These are phyloP conservation scores for maize (Zea mays) DNA, from an alignment of 176 grass and related monocot genomes.

Conservation along the genomic window DNA sequence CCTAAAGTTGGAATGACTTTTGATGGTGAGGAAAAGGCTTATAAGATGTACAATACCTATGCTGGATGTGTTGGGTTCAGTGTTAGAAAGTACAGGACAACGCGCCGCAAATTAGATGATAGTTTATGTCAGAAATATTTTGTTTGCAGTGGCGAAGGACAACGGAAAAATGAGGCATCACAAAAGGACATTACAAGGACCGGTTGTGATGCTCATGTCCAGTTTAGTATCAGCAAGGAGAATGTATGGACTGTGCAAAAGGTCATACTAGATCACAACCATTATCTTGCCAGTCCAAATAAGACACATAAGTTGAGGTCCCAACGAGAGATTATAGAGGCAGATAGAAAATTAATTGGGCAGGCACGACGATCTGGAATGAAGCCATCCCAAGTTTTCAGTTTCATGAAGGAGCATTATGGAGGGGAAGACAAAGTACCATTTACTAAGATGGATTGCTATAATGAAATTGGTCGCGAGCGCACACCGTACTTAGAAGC, in stretches of 20 bases:
- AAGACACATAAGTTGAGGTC: not conserved
- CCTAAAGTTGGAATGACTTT: not conserved
- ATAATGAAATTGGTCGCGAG: not conserved
- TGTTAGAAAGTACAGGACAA: conserved; percentile 10
- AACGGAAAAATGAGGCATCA: not conserved
- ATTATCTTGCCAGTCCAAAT: too few species aligned
- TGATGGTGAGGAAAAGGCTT: conserved; percentile 13
- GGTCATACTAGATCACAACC: too few species aligned
- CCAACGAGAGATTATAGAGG: not conserved
- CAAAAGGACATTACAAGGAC: too few species aligned
- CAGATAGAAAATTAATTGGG: conserved; percentile 3
- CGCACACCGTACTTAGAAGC: conserved; percentile 1
- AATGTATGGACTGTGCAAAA: too few species aligned
- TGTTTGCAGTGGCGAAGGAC: conserved; percentile 34
- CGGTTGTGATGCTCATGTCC: too few species aligned
- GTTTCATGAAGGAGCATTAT: not conserved
- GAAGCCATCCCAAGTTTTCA: not conserved
- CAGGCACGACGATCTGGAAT: conserved; percentile 20
- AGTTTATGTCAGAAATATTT: conserved; percentile 25
- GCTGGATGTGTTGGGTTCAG: conserved; percentile 31
- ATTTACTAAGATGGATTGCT: not conserved
- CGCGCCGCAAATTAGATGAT: not conserved
- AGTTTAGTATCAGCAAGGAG: too few species aligned
- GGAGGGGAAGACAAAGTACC: conserved; percentile 12
- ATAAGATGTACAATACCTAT: conserved; percentile 20